Base-by-base conservation (phyloP, 371 early-diverging fungal genomes). In the Blakeslea trispora region DNA sequence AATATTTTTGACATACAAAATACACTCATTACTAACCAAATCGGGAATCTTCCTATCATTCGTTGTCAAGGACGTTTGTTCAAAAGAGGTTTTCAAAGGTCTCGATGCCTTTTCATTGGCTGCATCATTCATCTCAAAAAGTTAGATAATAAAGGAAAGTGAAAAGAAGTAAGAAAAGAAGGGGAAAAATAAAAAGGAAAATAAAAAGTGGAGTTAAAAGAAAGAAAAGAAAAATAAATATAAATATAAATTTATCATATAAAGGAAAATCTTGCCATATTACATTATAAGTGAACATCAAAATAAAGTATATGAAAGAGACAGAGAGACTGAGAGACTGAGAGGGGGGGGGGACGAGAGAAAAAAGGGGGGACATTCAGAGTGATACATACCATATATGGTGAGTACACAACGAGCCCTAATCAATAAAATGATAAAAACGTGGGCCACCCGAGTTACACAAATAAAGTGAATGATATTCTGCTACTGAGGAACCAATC, bases 401-500 rank as follows among this genome's bases (percentile, higher is more conserved):
- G 53, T 21, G 17, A 53, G 21, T 53, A 43, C 34, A 45, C 43
- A 53, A 53, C 45, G 40, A 53, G 45, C 14, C 53, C 19, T 24
- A 40, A 40, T 43, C 31, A 44, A 53, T 34, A 45, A 53, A 28
- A 22, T 32, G 8, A 22, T 53, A 21, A 53, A 53, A 34, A 53
- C 35, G 53, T 44, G 41, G 41, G 23, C 40, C 42, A 21, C n/a
- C 18, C n/a, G 7, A 17, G 43, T 17, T 43, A 43, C 21, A 43
- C 17, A 43, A 43, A 43, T 17, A 43, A 10, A 14, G 17, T 19
- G 18, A 5, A 21, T 23, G 21, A 23, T 22, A 17, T 45, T 22
- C 45, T 23, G 8, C 24, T 45, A 13, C 13, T 23, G 21, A 13
- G 24, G 17, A 19, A 45, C 23, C 23, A 23, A 22, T 45, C 24